These are phyloP conservation scores for Ogataea pini DNA, from an alignment of 805 yeast species.

Conservation along the genomic window DNA sequence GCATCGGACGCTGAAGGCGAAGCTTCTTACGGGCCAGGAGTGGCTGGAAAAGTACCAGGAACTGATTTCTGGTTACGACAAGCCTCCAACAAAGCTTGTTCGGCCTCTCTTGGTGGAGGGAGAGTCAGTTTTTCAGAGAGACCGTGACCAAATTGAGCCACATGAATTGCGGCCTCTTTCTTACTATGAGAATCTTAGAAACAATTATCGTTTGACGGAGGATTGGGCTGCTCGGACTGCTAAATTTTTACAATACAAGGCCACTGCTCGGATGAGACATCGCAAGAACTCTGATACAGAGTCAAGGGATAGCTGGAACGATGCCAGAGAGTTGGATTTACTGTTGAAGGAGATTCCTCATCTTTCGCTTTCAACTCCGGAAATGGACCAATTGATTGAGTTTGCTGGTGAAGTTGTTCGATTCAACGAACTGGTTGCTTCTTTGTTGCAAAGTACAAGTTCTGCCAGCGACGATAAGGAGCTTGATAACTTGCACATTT, in stretches of 20 bases:
- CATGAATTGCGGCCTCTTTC: conserved; percentile 14
- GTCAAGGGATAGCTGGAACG: not conserved
- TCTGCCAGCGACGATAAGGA: conserved; percentile 44
- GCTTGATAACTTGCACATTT: conserved; percentile 45
- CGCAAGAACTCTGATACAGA: conserved; percentile 11
- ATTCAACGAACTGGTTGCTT: conserved; percentile 49
- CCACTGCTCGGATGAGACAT: conserved; percentile 47
- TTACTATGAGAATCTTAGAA: conserved; percentile 37
- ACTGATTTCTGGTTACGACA: conserved; percentile 40
- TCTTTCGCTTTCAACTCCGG: conserved; percentile 54
- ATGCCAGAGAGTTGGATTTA: conserved; percentile 36
- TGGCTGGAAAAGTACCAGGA: conserved; percentile 54
- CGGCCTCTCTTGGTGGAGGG: conserved; percentile 54
- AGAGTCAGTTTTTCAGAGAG: conserved; percentile 42
- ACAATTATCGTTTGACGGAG: conserved; percentile 46
- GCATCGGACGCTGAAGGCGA: conserved; percentile 39
- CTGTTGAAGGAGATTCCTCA: conserved; percentile 49
- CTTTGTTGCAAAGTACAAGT: conserved; percentile 32
- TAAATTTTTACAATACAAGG: conserved; percentile 50
- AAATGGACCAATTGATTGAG: conserved; percentile 58
- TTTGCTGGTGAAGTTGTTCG: conserved; percentile 51
- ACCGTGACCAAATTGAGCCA: not conserved
- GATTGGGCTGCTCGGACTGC: conserved; percentile 59
- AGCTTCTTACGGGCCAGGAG: conserved; percentile 46
- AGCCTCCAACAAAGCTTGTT: conserved; percentile 49